A percentile compares a stretch with the other conserved stretches of the same genome.
Conservation (phyloP, 495 filamentous ascomycete species). For the Neurospora sp. region DNA sequence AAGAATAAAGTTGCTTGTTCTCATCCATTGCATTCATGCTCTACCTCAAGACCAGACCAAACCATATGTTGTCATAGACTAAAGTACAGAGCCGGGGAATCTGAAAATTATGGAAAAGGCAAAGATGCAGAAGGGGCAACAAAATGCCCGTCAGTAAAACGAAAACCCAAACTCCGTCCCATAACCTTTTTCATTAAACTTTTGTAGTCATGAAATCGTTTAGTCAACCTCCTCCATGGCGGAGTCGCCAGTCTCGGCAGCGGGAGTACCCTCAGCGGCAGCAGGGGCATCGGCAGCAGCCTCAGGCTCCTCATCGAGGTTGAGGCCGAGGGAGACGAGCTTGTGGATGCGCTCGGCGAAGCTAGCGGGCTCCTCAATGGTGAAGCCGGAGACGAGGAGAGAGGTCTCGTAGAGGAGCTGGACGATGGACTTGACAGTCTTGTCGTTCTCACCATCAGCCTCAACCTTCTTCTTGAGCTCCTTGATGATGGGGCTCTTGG, state of each 20-base stretch:
- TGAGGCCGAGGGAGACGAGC: slow-evolving; percentile 90
- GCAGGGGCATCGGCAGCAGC: slow-evolving; percentile 55
- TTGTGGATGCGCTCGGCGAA: slow-evolving; percentile 99
- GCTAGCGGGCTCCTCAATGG: slow-evolving; percentile 93
- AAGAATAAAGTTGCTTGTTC: background rate
- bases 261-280: slow-evolving; percentile 30
- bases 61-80: slow-evolving; percentile 13
- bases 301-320: slow-evolving; percentile 84
- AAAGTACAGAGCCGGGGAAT: slow-evolving; percentile 18
- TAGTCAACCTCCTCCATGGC: slow-evolving; percentile 64
- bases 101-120: slow-evolving; percentile 15
- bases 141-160: slow-evolving; percentile 21
- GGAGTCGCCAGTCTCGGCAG: slow-evolving; percentile 46
- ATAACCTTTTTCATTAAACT: slow-evolving; percentile 29
- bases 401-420: slow-evolving; percentile 98
- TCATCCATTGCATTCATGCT: slow-evolving; percentile 18
- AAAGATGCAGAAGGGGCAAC: slow-evolving; percentile 27
- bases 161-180: slow-evolving; percentile 35
- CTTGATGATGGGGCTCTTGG: slow-evolving; percentile 93
- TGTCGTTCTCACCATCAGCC: slow-evolving; percentile 92
- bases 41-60: slow-evolving; percentile 18
- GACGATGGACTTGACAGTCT: slow-evolving; percentile 96
- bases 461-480: slow-evolving; percentile 99
- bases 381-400: slow-evolving; percentile 96
- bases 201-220: slow-evolving; percentile 26